Conservation (phyloP, 129 eudicot species). For the Arctium lappa region DNA sequence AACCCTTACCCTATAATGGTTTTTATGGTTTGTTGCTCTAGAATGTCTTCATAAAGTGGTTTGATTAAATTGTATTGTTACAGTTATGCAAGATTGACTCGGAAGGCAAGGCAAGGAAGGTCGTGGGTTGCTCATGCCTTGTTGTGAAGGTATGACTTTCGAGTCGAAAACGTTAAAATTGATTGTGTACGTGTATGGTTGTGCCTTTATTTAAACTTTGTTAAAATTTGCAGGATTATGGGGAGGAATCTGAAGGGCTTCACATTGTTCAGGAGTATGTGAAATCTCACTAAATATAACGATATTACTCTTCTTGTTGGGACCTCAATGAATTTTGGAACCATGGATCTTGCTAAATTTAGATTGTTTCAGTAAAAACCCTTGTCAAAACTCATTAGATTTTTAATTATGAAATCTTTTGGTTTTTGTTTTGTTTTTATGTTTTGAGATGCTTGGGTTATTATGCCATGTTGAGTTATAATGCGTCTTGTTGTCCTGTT, state of each 20-base stretch:
- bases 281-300: constrained; percentile 57
- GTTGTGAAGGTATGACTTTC: too few relatives aligned
- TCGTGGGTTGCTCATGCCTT: too few relatives aligned
- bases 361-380: constrained; percentile 18
- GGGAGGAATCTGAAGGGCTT: too few relatives aligned
- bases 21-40: not conserved
- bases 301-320: not conserved
- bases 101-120: too few relatives aligned
- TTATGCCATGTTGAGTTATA: not conserved
- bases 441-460: not conserved
- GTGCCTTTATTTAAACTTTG: not conserved
- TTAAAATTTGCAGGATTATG: too few relatives aligned
- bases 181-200: too few relatives aligned
- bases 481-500: not conserved
- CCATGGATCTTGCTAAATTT: not conserved
- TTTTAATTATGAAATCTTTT: not conserved
- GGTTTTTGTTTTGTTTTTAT: not conserved
- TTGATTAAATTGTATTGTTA: too few relatives aligned
- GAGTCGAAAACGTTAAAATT: too few relatives aligned
- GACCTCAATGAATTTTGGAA: constrained; percentile 8
- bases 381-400: constrained; percentile 12
- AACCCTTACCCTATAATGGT: too few relatives aligned
- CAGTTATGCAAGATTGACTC: too few relatives aligned
- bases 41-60: not conserved
- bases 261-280: constrained; percentile 81